These are phyloP conservation scores for Podospora tetraspora DNA, from an alignment of 495 filamentous ascomycete genomes.

Conservation along the genomic window DNA sequence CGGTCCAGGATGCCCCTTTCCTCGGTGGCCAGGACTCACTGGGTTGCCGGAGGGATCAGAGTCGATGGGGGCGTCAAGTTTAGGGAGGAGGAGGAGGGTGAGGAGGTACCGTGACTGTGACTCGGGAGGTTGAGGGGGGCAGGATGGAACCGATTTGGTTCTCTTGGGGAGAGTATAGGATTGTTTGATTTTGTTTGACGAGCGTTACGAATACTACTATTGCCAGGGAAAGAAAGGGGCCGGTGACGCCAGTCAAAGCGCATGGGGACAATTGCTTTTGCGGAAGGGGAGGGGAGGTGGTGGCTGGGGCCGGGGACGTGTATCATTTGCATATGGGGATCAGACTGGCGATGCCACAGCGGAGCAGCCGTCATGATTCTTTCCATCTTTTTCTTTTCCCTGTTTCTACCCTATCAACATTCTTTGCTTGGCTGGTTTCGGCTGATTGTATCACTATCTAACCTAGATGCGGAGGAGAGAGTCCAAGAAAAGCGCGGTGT, in stretches of 20 bases:
- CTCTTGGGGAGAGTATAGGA: neutral
- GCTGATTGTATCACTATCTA: neutral
- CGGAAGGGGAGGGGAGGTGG: neutral
- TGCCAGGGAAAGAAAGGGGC: neutral
- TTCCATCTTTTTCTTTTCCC: neutral
- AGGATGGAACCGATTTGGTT: neutral
- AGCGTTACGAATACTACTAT: neutral
- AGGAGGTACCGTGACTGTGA: constrained; percentile 38
- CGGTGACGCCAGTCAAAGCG: neutral
- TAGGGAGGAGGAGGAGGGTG: constrained; percentile 58
- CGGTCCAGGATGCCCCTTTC: constrained; percentile 67
- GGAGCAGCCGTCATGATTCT: neutral
- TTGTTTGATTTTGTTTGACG: neutral
- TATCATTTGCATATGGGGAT: neutral
- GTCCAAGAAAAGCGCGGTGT: neutral
- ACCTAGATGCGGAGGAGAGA: neutral
- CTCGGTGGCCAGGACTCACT: constrained; percentile 63
- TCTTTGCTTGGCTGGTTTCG: neutral
- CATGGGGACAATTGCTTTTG: neutral
- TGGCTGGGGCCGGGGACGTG: neutral
- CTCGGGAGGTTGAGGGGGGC: neutral
- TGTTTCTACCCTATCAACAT: neutral
- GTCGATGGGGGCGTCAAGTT: constrained; percentile 66
- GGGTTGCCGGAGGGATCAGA: constrained; percentile 69
- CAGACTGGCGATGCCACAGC: neutral